Conservation (phyloP, 2,329 filamentous ascomycete genomes). For the Clarireedia hainanense region DNA sequence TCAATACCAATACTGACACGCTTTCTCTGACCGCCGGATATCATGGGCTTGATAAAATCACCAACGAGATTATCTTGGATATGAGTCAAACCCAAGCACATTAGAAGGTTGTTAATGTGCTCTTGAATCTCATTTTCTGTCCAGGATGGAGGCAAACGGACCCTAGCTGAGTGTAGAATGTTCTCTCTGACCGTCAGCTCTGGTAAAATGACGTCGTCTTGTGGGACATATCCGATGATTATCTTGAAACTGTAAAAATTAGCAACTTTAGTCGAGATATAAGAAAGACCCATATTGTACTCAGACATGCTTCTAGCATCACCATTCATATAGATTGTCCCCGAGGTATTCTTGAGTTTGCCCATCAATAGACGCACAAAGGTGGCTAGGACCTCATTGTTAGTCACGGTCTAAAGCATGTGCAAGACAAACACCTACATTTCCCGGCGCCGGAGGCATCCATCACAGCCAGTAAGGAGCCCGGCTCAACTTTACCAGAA, state of each 20-base stretch:
- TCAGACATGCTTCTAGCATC: conserved; percentile 25
- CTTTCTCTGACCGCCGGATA: conserved; percentile 54
- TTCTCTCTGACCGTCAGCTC: conserved; percentile 55
- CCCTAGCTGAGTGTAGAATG: conserved; percentile 49
- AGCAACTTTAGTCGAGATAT: neutral
- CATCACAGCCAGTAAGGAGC: conserved; percentile 50
- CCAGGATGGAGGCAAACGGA: conserved; percentile 46
- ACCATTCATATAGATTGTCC: conserved; percentile 43
- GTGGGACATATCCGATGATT: conserved; percentile 53
- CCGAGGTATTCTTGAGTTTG: conserved; percentile 42
- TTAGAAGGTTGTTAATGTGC: conserved; percentile 48
- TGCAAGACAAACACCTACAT: conserved; percentile 23
- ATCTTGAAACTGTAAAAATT: conserved; percentile 41
- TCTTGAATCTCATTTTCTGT: conserved; percentile 39
- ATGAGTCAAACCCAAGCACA: conserved; percentile 37
- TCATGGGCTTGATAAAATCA: conserved; percentile 51
- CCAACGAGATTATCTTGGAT: conserved; percentile 41
- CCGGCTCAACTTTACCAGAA: conserved; percentile 45
- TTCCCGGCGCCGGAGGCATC: conserved; percentile 52
- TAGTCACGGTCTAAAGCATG: neutral
- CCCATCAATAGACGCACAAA: conserved; percentile 56
- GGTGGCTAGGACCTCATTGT: conserved; percentile 31
- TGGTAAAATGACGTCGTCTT: conserved; percentile 52
- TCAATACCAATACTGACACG: conserved; percentile 56
- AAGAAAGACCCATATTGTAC: conserved; percentile 8